A percentile compares a stretch with the other conserved stretches of the same genome.
phyloP scores from a whole-genome alignment of 2,329 filamentous ascomycete species.

The Knufia fluminis region DNA sequence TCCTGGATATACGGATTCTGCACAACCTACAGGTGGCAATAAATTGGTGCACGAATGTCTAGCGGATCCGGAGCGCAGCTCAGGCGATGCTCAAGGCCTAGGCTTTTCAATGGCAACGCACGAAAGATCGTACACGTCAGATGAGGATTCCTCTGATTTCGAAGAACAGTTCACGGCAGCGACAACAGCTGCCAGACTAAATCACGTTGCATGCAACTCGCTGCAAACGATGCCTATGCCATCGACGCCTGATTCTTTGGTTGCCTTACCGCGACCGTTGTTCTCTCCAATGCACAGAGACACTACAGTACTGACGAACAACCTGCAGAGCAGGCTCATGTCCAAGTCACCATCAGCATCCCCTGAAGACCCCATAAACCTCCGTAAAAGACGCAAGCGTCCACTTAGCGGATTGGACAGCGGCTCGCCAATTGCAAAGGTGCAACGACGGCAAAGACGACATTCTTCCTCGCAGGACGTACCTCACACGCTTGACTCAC shows the following conservation, averaged over 20 bases:
- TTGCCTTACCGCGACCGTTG: slow-evolving; percentile 17
- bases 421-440: not conserved
- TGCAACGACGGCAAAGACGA: not conserved
- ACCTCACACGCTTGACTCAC: not conserved
- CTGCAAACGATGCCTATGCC: slow-evolving; percentile 7
- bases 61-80: too few relatives aligned
- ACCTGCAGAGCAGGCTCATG: not conserved
- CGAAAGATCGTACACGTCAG: not conserved
- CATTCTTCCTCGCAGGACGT: not conserved
- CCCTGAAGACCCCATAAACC: slow-evolving; percentile 9
- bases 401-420: not conserved
- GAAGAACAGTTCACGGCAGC: not conserved
- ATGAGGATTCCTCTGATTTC: too few relatives aligned
- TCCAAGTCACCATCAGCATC: slow-evolving; percentile 3
- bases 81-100: not conserved
- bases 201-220: not conserved
- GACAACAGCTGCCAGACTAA: not conserved
- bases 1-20: too few relatives aligned
- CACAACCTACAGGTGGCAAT: too few relatives aligned
- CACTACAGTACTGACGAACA: not conserved
- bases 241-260: slow-evolving; percentile 6
- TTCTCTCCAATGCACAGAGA: slow-evolving; percentile 12
- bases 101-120: not conserved
- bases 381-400: slow-evolving; percentile 16
- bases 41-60: too few relatives aligned